Conservation (phyloP, 2,329 filamentous ascomycete genomes). For the Fusarium irregulare region DNA sequence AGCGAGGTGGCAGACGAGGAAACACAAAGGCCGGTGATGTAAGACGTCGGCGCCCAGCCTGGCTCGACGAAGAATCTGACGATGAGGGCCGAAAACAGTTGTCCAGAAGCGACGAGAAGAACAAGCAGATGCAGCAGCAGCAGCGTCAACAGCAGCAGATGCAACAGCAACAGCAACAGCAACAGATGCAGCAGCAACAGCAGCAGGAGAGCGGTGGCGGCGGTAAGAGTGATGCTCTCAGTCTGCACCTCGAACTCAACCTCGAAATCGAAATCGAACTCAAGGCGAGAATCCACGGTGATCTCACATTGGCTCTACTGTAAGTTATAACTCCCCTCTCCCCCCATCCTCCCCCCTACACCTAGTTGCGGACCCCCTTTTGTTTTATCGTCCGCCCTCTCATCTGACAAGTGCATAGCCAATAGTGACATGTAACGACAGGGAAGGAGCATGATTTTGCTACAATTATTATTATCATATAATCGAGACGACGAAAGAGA, state of each 20-base stretch:
- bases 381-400: constrained; percentile 21
- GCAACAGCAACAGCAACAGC: constrained; percentile 35
- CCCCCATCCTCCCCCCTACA: neutral
- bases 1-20: constrained; percentile 16
- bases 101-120: neutral
- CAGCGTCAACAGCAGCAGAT: constrained; percentile 29
- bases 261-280: constrained; percentile 86
- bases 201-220: constrained; percentile 31
- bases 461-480: constrained; percentile 2
- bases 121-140: constrained; percentile 15
- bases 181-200: constrained; percentile 35
- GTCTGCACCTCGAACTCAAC: constrained; percentile 81
- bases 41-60: constrained; percentile 35
- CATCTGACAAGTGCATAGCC: constrained; percentile 33
- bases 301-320: constrained; percentile 79
- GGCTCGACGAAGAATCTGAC: constrained; percentile 43
- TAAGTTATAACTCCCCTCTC: constrained; percentile 49
- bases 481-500: constrained; percentile 8
- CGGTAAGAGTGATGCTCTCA: constrained; percentile 58
- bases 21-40: constrained; percentile 22
- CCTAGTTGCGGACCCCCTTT: neutral
- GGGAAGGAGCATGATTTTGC: constrained; percentile 31
- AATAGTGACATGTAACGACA: constrained; percentile 45
- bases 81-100: constrained; percentile 34
- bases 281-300: constrained; percentile 87